Evolutionary conservation across 106 monocot species (phyloP), one percentile per base, ranked within the genome.

Genomic region (Agapanthus africanus): DNA sequence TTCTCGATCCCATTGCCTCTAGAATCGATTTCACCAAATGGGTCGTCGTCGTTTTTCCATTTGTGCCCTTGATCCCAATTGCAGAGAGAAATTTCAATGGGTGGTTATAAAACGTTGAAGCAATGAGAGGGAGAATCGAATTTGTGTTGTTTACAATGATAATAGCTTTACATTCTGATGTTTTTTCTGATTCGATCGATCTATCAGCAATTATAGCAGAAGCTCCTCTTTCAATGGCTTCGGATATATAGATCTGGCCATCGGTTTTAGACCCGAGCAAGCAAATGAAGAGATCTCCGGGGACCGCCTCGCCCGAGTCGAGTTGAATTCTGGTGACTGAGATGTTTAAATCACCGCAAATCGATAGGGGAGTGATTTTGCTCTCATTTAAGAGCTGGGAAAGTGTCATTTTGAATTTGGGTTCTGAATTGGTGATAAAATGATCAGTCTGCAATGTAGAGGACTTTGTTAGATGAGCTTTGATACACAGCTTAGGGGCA

Each of bases 1-100:
- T 78, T 22, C 54, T 75, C 49, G 71, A 40, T n/a, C 83, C 70
- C 78, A 79, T 83, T 15, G 85, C 78, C 50, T 90, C 90, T 19
- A 80, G 80, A 13, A 85, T 60, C 7, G 82, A 82, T 61, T 83
- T 78, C 18, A 90, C 75, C 77, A 90, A 68, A 54, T 85, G 67
- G 31, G 90, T 78, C 1, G 80, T 83, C 4, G 90, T 80, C 2
- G 85, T 90, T 78, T 85, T 90, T 0, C 90, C 90, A 71, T 85
- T 78, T 6, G 85, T 80, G 18, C 85, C 90, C 0, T 80, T 78
- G 39, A 90, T 72, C 40, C 82, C 90, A 13, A 90, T 72, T 26
- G 85, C 85, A 40, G 80, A 80, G 60, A 85, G 75, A 34, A 54
- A 73, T 66, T 60, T 78, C 9, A 83, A 90, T 1, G 90, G 90